These are phyloP conservation scores for Sanchytrium tribonematis DNA, from an alignment of 371 early-diverging fungal genomes.

Conservation along the genomic window DNA sequence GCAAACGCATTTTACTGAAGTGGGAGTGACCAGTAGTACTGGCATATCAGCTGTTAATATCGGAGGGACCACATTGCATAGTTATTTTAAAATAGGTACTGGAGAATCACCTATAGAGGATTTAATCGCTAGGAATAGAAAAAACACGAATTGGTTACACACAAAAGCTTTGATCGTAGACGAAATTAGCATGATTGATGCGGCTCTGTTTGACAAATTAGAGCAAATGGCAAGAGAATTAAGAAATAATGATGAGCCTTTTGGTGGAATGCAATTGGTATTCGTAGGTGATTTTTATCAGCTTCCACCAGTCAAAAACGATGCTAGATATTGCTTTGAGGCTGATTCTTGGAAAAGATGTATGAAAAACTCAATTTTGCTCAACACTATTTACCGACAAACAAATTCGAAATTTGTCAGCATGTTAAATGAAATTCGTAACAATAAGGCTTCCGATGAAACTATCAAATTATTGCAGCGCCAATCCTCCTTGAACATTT, in stretches of 20 bases:
- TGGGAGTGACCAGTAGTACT: not conserved
- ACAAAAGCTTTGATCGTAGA: slow-evolving; percentile 20
- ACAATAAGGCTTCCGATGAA: slow-evolving; percentile 8
- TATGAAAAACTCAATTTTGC: slow-evolving; percentile 8
- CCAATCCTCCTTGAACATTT: too few relatives aligned
- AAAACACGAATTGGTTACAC: slow-evolving; percentile 16
- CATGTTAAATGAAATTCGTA: slow-evolving; percentile 15
- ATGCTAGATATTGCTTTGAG: slow-evolving; percentile 12
- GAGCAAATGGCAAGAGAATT: slow-evolving; percentile 35
- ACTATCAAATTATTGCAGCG: slow-evolving; percentile 11
- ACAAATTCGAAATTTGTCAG: slow-evolving; percentile 12
- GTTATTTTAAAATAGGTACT: slow-evolving; percentile 6
- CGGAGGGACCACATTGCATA: slow-evolving; percentile 35
- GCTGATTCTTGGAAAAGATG: slow-evolving; percentile 10
- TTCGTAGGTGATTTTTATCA: slow-evolving; percentile 62
- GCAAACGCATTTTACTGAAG: not conserved
- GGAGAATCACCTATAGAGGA: too few relatives aligned
- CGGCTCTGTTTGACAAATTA: slow-evolving; percentile 28
- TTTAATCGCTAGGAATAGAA: too few relatives aligned
- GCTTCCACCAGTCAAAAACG: slow-evolving; percentile 41
- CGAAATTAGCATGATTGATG: slow-evolving; percentile 26
- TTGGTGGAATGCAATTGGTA: slow-evolving; percentile 61
- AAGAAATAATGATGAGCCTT: slow-evolving; percentile 21
- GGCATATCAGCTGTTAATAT: slow-evolving; percentile 24
- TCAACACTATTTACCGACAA: slow-evolving; percentile 16